These are phyloP conservation scores for Daedaleopsis nitida DNA, from an alignment of 768 basidiomycete genomes.

Conservation along the genomic window DNA sequence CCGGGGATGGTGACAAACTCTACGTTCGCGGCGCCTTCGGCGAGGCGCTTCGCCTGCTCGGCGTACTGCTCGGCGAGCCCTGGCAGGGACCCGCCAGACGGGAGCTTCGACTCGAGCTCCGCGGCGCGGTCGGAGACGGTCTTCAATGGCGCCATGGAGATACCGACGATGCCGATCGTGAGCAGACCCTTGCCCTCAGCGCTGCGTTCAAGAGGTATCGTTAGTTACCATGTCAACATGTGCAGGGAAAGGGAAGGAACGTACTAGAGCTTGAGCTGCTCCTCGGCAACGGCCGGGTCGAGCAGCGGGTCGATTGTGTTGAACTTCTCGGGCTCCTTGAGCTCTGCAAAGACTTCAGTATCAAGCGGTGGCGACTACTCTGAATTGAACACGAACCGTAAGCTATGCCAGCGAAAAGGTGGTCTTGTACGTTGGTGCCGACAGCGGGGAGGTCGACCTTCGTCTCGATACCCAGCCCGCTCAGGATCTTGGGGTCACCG, in stretches of 20 bases:
- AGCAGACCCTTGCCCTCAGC: slow-evolving; percentile 11
- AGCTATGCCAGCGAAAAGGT: slow-evolving; percentile 4
- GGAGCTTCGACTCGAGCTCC: slow-evolving; percentile 20
- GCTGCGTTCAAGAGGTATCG: background rate
- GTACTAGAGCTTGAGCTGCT: slow-evolving; percentile 26
- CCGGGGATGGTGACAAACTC: slow-evolving; percentile 15
- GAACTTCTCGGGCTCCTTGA: slow-evolving; percentile 14
- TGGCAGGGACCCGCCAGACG: background rate
- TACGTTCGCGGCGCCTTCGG: slow-evolving; percentile 11
- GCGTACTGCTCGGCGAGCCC: slow-evolving; percentile 23
- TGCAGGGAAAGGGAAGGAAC: background rate
- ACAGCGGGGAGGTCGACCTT: slow-evolving; percentile 73
- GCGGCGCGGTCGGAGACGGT: background rate
- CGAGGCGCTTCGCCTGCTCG: slow-evolving; percentile 16
- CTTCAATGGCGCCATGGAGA: slow-evolving; percentile 2
- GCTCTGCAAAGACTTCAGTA: slow-evolving; percentile 1
- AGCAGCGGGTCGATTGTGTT: slow-evolving; percentile 21
- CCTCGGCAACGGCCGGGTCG: slow-evolving; percentile 14
- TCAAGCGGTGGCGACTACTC: background rate
- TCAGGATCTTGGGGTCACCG: slow-evolving; percentile 52
- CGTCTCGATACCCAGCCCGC: slow-evolving; percentile 47
- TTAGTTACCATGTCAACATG: background rate
- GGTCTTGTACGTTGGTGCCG: slow-evolving; percentile 54
- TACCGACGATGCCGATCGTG: slow-evolving; percentile 4
- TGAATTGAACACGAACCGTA: background rate